Evolutionary conservation across 2,329 filamentous ascomycete genomes (phyloP).

Genomic region (Ophiostoma triangulosporum): DNA sequence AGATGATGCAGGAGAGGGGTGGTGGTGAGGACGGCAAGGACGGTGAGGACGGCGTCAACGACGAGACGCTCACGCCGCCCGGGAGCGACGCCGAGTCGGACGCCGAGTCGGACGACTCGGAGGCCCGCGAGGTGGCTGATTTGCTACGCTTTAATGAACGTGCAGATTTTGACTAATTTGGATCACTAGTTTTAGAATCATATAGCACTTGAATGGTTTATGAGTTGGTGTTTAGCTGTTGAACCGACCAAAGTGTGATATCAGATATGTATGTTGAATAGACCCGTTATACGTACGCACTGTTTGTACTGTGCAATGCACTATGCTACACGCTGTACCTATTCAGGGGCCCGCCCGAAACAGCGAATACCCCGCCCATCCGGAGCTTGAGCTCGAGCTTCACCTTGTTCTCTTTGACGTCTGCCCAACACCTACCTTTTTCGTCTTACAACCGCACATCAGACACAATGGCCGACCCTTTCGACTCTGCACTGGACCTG

Average conservation of each 20-base stretch:
- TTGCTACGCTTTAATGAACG: too few species aligned
- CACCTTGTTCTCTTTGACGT: not conserved
- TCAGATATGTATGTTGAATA: too few species aligned
- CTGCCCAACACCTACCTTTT: not conserved
- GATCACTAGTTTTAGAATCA: too few species aligned
- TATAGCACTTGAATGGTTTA: too few species aligned
- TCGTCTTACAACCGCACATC: slow-evolving; percentile 2
- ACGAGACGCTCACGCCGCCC: not conserved
- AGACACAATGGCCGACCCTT: slow-evolving; percentile 44
- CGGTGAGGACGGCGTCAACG: not conserved
- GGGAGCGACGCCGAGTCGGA: not conserved
- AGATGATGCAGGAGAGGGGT: slow-evolving; percentile 23
- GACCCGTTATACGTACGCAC: not conserved
- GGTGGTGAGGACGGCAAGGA: not conserved
- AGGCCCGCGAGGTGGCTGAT: too few species aligned
- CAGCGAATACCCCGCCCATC: not conserved
- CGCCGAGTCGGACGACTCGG: not conserved
- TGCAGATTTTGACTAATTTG: too few species aligned
- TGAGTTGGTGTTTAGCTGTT: too few species aligned
- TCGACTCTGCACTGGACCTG: slow-evolving; percentile 78
- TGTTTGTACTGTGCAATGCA: not conserved
- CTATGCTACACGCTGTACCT: not conserved
- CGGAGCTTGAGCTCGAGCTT: not conserved
- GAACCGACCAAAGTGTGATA: too few species aligned
- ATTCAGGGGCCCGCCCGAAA: not conserved